Evolutionary conservation across 805 yeast genomes (phyloP), one percentile per base, ranked within the genome.

Genomic region (Pichia gijzeniarum): DNA sequence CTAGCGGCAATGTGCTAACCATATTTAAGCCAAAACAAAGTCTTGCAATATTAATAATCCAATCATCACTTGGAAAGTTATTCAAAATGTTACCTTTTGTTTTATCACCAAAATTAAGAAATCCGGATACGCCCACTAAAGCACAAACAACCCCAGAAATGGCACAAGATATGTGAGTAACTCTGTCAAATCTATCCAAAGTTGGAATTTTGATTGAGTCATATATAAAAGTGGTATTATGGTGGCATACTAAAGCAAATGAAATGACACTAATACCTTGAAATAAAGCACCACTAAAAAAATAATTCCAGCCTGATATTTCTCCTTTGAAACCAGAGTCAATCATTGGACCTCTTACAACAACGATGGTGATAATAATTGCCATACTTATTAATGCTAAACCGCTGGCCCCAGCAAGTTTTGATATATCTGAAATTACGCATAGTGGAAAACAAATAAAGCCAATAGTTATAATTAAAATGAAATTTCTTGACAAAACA

Each of bases 181-280:
- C 74, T 35, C 66, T 71, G 36, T 85, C 73, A 59, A 90, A 90
- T 50, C 90, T 71, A 50, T 79, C 81, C 53, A 88, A 59, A 3
- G 95, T 80, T 5, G 95, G 91, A 18, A 76, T 76, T 52, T 74
- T 76, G 58, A 91, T 73, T 0, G 96, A 87, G 59, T 86, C 87
- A 67, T 82, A 90, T 37, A 90, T 91, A 57, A 90, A 84, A 25
- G 91, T 78, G 0, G 97, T 88, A 61, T 90, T 90, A 62, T 90
- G 98, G 59, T 90, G 98, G 59, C 98, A 90, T 3, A 90, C 97
- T 53, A 91, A 73, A 2, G 98, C 98, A 68, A 90, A 90, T 1
- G 96, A 88, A 28, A 90, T 87, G 41, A 90, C 95, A n/a, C 93
- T 82, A 22, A 90, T 79, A 2, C 96, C 96, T 63, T 90, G 95